These are phyloP conservation scores for Calophaca sinica DNA, from an alignment of 306 rosid species.

Conservation along the genomic window DNA sequence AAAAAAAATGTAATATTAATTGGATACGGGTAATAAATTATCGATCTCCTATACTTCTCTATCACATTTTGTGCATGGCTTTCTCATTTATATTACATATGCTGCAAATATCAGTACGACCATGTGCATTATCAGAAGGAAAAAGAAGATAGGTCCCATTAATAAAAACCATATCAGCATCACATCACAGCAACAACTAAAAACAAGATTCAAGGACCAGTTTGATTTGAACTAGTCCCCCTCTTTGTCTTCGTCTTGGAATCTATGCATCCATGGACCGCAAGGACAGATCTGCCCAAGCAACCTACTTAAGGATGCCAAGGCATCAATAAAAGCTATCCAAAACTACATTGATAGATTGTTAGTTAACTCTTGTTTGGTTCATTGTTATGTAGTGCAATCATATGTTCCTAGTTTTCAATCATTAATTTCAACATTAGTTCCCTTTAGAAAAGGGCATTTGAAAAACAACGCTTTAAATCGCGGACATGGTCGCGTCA, in stretches of 20 bases:
- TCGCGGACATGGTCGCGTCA: neutral
- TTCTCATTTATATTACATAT: constrained; percentile 20
- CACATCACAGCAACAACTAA: constrained; percentile 48
- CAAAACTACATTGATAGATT: constrained; percentile 24
- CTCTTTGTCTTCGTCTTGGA: constrained; percentile 50
- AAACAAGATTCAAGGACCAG: constrained; percentile 51
- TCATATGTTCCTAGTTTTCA: constrained; percentile 6
- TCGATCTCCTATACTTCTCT: neutral
- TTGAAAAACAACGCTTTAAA: neutral
- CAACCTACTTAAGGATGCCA: constrained; percentile 46
- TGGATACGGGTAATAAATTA: neutral
- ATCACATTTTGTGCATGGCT: constrained; percentile 30
- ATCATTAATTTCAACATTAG: constrained; percentile 11
- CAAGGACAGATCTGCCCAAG: constrained; percentile 47
- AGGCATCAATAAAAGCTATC: constrained; percentile 46
- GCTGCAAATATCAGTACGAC: constrained; percentile 27
- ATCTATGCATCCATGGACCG: constrained; percentile 54
- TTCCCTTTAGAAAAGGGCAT: constrained; percentile 1
- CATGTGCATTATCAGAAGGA: constrained; percentile 48
- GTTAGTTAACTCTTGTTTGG: constrained; percentile 36
- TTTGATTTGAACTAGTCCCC: constrained; percentile 48
- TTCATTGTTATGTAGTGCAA: constrained; percentile 19
- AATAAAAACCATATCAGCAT: constrained; percentile 32
- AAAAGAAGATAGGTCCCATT: constrained; percentile 45
- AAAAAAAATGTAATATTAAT: neutral